Base-by-base conservation (phyloP, 345 rosid species). In the Gossypium thurberi region DNA sequence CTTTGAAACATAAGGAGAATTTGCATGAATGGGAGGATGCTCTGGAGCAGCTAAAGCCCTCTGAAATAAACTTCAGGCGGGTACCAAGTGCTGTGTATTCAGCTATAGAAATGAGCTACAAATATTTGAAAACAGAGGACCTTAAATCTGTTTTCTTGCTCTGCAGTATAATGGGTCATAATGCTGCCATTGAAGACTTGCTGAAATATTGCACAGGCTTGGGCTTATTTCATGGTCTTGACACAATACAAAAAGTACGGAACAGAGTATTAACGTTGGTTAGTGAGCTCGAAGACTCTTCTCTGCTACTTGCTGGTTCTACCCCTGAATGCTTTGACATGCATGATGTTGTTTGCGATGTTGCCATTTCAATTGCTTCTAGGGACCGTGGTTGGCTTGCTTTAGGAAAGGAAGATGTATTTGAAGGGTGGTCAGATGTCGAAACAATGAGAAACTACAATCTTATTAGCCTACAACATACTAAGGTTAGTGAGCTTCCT, bases 1-100 rank as follows among this genome's bases (percentile, higher is more conserved):
- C 65, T 14, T 74, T 84, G 40, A 72, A 25, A 42, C 20, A 69
- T 2, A 51, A 56, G 21, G n/a, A 4, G n/a, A 9, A 4, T 3
- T 3, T 47, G 1, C 1, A 1, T n/a, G 75, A 0, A 8, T 83
- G 86, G 86, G 20, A 63, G 18, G 56, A 61, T 48, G 74, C 77
- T 3, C 15, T 0, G 10, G 23, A 8, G 9, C 25, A 1, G 10
- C 4, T 53, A 53, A 6, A 53, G 11, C 58, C 58, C 58, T 53
- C 58, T 2, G 12, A 53, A 59, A 40, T 1, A 6, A 59, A 62
- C 37, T 23, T 52, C 64, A 23, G 37, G 7, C 62, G 57, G 44
- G 23, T 75, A 48, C 46, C 26, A 0, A 40, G 0, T 8, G 23
- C 18, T 2, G 60, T 21, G 1, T 56, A 56, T 56, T 56, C 28